These are phyloP conservation scores for Saturnispora diversa DNA, from an alignment of 805 yeast species.

Conservation along the genomic window DNA sequence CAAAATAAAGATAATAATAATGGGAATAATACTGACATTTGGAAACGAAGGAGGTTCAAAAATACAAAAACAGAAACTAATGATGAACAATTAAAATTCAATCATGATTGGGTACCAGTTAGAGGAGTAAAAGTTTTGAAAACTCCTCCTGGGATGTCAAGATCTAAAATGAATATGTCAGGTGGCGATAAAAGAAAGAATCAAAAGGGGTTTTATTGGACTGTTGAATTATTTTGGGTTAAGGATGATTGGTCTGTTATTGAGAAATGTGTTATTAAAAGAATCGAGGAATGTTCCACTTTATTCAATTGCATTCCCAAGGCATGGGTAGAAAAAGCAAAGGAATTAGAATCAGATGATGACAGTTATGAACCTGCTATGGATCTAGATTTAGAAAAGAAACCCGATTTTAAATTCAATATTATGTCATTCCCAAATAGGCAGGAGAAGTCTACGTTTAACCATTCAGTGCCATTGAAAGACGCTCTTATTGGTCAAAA, in stretches of 20 bases:
- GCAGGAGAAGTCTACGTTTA: slow-evolving; percentile 18
- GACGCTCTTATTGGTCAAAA: slow-evolving; percentile 46
- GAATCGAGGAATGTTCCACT: slow-evolving; percentile 32
- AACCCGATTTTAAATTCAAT: slow-evolving; percentile 4
- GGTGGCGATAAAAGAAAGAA: slow-evolving; percentile 27
- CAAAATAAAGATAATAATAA: slow-evolving; percentile 32
- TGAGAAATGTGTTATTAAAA: slow-evolving; percentile 29
- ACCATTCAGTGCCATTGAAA: slow-evolving; percentile 30
- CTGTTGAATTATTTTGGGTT: slow-evolving; percentile 61
- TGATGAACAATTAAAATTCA: background rate
- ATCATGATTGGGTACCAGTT: slow-evolving; percentile 11
- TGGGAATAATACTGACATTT: slow-evolving; percentile 46
- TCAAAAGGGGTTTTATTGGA: slow-evolving; percentile 53
- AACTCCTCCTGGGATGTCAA: slow-evolving; percentile 68
- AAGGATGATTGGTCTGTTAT: slow-evolving; percentile 16
- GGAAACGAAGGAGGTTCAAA: slow-evolving; percentile 47
- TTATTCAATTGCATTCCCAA: slow-evolving; percentile 36
- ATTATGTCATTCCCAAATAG: slow-evolving; percentile 8
- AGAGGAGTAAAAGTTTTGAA: slow-evolving; percentile 58
- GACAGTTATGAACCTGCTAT: slow-evolving; percentile 1
- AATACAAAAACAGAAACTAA: slow-evolving; percentile 4
- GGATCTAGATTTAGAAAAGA: background rate
- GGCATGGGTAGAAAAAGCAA: slow-evolving; percentile 24
- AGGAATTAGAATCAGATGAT: slow-evolving; percentile 25
- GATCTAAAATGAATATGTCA: slow-evolving; percentile 43